These are phyloP conservation scores for Bipolaris cookei DNA, from an alignment of 2,329 filamentous ascomycete genomes.

Conservation along the genomic window DNA sequence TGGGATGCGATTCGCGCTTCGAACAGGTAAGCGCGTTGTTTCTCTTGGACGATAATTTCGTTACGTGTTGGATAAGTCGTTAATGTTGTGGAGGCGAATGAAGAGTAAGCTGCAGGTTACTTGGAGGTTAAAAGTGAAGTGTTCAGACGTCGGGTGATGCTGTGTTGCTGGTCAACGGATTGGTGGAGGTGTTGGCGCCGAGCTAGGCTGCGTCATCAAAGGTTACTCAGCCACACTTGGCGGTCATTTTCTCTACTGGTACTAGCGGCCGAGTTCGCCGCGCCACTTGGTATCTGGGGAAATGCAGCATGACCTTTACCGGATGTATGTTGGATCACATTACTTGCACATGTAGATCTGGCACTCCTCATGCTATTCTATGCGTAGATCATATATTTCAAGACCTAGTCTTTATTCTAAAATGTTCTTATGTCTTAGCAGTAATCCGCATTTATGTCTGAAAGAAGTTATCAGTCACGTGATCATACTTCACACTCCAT, in stretches of 20 bases:
- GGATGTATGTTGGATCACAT: no score
- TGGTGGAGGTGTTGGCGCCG: conserved; percentile 12
- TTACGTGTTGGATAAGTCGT: not conserved
- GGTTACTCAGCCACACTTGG: conserved; percentile 15
- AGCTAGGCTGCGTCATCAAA: conserved; percentile 17
- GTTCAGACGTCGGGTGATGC: not conserved
- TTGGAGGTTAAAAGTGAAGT: not conserved
- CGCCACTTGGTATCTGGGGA: not conserved
- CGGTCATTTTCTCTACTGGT: not conserved
- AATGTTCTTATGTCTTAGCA: no score
- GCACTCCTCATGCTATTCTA: no score
- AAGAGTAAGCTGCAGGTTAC: not conserved
- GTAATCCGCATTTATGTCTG: not conserved
- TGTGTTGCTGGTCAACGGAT: not conserved
- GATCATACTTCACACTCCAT: not conserved
- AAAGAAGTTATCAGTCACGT: not conserved
- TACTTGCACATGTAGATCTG: no score
- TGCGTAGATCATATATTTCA: no score
- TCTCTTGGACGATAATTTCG: not conserved
- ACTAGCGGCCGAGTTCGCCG: conserved; percentile 5
- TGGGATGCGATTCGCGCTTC: not conserved
- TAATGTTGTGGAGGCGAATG: not conserved
- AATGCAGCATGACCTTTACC: not conserved
- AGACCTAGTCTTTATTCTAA: no score
- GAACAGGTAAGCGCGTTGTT: not conserved